Percentiles rank a stretch among this genome's conserved stretches.
Conservation (phyloP, 2,329 filamentous ascomycete genomes). For the Alternaria metachromatica region DNA sequence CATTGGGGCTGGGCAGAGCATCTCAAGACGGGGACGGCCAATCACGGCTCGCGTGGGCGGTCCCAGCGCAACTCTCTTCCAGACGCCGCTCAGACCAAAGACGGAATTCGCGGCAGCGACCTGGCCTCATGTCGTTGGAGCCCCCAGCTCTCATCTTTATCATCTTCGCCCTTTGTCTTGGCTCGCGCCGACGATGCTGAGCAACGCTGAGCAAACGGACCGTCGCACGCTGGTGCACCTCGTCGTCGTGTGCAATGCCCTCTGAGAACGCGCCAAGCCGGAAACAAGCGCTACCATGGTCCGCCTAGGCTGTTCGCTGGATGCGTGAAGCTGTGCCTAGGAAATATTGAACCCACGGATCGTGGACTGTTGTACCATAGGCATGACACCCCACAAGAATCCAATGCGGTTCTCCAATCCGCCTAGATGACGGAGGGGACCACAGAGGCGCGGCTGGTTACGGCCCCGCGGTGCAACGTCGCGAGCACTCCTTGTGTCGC, state of each 20-base stretch:
- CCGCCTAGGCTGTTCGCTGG: slow-evolving; percentile 28
- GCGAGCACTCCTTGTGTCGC: slow-evolving; percentile 3
- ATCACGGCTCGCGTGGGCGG: slow-evolving; percentile 22
- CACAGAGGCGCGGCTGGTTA: slow-evolving; percentile 1
- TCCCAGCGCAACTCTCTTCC: slow-evolving; percentile 8
- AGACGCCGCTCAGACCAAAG: slow-evolving; percentile 30
- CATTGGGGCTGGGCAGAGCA: slow-evolving; percentile 27
- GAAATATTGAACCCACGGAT: slow-evolving; percentile 9
- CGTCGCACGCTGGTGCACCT: background rate
- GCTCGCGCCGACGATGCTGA: slow-evolving; percentile 16
- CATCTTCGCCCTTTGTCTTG: slow-evolving; percentile 8
- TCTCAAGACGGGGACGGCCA: slow-evolving; percentile 24
- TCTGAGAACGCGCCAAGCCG: slow-evolving; percentile 3
- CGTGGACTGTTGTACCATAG: slow-evolving; percentile 9
- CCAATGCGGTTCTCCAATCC: slow-evolving; percentile 1
- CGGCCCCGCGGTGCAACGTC: slow-evolving; percentile 12
- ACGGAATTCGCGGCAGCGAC: slow-evolving; percentile 37
- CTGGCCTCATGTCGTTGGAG: slow-evolving; percentile 6
- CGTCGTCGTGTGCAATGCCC: slow-evolving; percentile 1
- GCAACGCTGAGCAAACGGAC: slow-evolving; percentile 10
- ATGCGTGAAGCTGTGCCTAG: slow-evolving; percentile 9
- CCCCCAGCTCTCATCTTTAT: slow-evolving; percentile 2
- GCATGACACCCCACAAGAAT: slow-evolving; percentile 8
- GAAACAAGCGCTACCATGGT: slow-evolving; percentile 16
- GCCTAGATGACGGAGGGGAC: slow-evolving; percentile 3